Conservation (phyloP, 192 early-diverging fungal genomes). For the Coemansia sp. region DNA sequence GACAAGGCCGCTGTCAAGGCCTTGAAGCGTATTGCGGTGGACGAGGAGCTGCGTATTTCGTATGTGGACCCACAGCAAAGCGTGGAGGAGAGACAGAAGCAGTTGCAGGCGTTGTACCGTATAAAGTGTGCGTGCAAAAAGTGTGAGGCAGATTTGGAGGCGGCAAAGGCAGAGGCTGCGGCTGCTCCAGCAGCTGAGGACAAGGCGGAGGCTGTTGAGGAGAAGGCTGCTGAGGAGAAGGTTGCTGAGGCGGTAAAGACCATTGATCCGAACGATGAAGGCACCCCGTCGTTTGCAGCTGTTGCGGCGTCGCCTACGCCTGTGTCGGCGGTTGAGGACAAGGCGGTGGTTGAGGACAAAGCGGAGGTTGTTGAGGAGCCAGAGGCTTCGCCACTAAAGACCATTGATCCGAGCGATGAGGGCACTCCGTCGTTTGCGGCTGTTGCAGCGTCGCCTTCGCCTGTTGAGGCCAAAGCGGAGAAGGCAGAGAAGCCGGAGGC, state of each 20-base stretch:
- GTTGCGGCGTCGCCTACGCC: constrained; percentile 5
- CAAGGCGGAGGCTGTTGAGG: not conserved
- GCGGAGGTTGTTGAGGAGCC: not conserved
- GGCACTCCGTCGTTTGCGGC: constrained; percentile 11
- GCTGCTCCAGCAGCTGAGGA: not conserved
- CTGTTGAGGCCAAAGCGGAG: not conserved
- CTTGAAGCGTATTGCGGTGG: constrained; percentile 58
- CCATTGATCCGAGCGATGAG: not conserved
- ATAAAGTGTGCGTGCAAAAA: constrained; percentile 58
- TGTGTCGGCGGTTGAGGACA: not conserved
- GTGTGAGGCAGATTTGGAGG: constrained; percentile 46
- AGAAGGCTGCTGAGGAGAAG: no score
- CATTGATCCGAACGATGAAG: not conserved
- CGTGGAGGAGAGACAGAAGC: constrained; percentile 56
- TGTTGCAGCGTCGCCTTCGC: constrained; percentile 7
- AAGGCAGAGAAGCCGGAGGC: no score
- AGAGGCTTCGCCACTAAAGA: not conserved
- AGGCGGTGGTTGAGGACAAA: not conserved
- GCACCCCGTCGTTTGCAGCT: constrained; percentile 9
- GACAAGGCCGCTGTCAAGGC: constrained; percentile 60
- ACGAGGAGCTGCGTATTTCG: constrained; percentile 66
- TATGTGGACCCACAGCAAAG: constrained; percentile 55
- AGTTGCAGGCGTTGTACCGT: constrained; percentile 60
- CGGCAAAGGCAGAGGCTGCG: not conserved
- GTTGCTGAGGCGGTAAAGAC: not conserved